Evolutionary conservation across 352 stramenopile species (phyloP), one percentile per base, ranked within the genome.

Genomic region (Halophytophthora polymorphica): DNA sequence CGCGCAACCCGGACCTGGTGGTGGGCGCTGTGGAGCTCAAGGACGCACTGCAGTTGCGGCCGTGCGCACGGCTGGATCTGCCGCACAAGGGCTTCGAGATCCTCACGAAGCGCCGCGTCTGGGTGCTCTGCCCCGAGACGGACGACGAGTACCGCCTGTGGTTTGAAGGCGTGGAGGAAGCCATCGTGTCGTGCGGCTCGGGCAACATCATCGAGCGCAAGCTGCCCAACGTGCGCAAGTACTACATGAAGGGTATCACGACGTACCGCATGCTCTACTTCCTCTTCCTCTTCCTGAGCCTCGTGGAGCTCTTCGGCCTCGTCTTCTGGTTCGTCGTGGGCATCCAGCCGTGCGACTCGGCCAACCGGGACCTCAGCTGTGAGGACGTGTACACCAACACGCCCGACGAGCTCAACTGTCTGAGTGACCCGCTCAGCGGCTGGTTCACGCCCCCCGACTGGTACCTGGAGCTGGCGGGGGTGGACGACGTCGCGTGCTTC

Each of bases 181-280:
- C 77, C 17, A 94, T 94, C 43, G 75, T 94, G 23, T 50, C 73
- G 11, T 81, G 67, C 34, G 84, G 84, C 14, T 76, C 81, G 3
- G 79, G 84, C 41, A 94, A 94, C 64, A 87, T 92, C 39, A 89
- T 94, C 39, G 78, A 94, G 48, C 81, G 84, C 35, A 87, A 88
- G 65, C 71, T 94, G 29, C 84, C 84, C 22, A 94, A 94, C 61
- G 84, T 94, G 19, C 81, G 84, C 38, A 90, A 90, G 74, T 94
- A 94, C 70, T 75, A 88, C 50, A 92, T 94, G 81, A 94, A 94
- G 69, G 84, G 84, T 51, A 86, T 82, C 56, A 66, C 65, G 13
- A 82, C 69, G 38, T 94, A 94, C 64, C 84, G 81, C 47, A 46
- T 83, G 5, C 62, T 90, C 22, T 94, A 92, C 67, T 77, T 88